Percentiles rank a stretch among this genome's conserved stretches.
Conservation (phyloP, 2,329 filamentous ascomycete genomes). For the Trichoderma brevicompactum region DNA sequence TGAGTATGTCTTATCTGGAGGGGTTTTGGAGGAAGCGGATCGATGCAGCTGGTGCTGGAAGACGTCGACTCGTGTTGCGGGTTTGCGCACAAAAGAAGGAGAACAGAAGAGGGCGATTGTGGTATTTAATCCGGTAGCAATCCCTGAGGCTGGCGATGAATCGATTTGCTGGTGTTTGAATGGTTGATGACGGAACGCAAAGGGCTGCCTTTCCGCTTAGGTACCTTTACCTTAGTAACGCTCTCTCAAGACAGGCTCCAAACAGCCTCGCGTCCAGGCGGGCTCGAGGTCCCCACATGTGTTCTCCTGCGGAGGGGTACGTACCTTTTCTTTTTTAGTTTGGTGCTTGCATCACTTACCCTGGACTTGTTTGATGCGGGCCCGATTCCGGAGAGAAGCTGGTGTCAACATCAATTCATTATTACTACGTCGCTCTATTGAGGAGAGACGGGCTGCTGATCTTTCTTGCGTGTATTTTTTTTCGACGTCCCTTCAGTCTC, state of each 20-base stretch:
- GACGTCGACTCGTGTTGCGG: no score
- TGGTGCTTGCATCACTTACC: not conserved
- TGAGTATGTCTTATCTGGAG: not conserved
- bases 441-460: not conserved
- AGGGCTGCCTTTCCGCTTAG: no score
- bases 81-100: no score
- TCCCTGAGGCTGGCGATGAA: no score
- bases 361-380: not conserved
- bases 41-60: no score
- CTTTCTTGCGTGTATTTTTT: not conserved
- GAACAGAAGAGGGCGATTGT: no score
- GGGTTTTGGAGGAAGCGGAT: not conserved
- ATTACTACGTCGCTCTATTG: not conserved
- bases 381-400: conserved; percentile 32
- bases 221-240: no score
- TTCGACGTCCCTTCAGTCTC: not conserved
- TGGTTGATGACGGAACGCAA: conserved; percentile 4
- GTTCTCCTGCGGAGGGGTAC: conserved; percentile 28
- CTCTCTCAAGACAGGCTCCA: conserved; percentile 34
- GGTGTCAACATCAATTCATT: conserved; percentile 12
- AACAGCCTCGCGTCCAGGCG: conserved; percentile 37
- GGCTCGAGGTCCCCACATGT: not conserved
- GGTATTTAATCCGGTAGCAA: no score
- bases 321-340: conserved; percentile 31
- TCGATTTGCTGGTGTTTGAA: not conserved